These are phyloP conservation scores for Fusarium sp. DNA, from an alignment of 2,329 filamentous ascomycete genomes.

Conservation along the genomic window DNA sequence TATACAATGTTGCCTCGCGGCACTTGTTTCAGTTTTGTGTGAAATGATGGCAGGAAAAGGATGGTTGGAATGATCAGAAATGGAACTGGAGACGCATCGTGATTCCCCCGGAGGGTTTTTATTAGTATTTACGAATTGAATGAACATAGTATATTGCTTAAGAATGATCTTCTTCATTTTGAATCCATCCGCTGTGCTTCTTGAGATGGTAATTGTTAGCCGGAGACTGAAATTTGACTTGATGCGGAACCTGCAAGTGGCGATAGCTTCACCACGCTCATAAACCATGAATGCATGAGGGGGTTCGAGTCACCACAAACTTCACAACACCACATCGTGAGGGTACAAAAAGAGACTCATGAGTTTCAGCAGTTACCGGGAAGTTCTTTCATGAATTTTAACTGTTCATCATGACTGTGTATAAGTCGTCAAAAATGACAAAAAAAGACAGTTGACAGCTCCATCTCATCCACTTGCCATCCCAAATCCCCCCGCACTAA, in stretches of 20 bases:
- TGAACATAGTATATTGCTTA: slow-evolving; percentile 29
- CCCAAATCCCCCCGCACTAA: slow-evolving; percentile 70
- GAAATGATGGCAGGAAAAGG: slow-evolving; percentile 27
- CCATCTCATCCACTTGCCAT: slow-evolving; percentile 66
- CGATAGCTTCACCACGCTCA: slow-evolving; percentile 23
- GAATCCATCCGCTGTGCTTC: no score
- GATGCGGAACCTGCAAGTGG: background rate
- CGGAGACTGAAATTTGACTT: no score
- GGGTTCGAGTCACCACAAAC: slow-evolving; percentile 20
- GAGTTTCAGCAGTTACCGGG: background rate
- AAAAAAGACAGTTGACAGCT: slow-evolving; percentile 64
- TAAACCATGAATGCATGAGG: no score
- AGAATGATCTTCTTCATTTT: no score
- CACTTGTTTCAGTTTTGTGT: slow-evolving; percentile 54
- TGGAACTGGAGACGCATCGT: slow-evolving; percentile 35
- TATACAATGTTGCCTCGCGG: slow-evolving; percentile 65
- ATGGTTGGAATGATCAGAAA: slow-evolving; percentile 1
- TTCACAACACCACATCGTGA: background rate
- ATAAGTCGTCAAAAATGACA: slow-evolving; percentile 26
- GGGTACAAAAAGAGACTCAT: background rate
- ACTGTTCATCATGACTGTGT: accelerated
- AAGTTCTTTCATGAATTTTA: slow-evolving; percentile 4
- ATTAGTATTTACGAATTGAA: slow-evolving; percentile 40
- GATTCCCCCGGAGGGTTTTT: slow-evolving; percentile 43
- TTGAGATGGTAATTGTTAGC: no score